phyloP scores from a whole-genome alignment of 2,329 filamentous ascomycete species.

The Aspergillus amoenus region DNA sequence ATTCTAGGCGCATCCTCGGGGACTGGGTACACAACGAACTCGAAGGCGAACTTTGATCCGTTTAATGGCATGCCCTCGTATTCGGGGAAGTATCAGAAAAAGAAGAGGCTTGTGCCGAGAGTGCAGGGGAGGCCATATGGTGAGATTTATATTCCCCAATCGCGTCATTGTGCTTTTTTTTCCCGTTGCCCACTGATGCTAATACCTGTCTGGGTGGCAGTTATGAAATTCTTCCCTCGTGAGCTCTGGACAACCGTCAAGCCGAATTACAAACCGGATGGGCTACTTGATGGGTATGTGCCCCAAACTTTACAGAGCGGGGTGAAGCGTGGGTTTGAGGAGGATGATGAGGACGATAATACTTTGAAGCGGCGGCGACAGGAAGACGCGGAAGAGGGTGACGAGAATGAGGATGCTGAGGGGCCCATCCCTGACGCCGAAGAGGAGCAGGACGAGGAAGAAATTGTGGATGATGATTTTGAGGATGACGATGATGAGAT shows the following conservation, averaged over 20 bases:
- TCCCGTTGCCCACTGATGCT: neutral
- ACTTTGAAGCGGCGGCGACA: constrained; percentile 34
- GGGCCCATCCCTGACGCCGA: constrained; percentile 42
- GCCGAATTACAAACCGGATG: constrained; percentile 41
- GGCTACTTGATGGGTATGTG: constrained; percentile 30
- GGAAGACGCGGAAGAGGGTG: constrained; percentile 32
- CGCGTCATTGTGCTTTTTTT: neutral
- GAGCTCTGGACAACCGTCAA: constrained; percentile 59
- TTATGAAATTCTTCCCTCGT: constrained; percentile 58
- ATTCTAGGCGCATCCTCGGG: constrained; percentile 45
- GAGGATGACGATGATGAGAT: constrained; percentile 60
- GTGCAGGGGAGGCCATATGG: constrained; percentile 56
- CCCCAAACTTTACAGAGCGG: constrained; percentile 18
- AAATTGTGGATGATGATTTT: constrained; percentile 59
- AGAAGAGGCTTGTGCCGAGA: constrained; percentile 55
- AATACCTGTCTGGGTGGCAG: constrained; percentile 31
- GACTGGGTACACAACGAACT: constrained; percentile 42
- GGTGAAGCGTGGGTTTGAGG: constrained; percentile 43
- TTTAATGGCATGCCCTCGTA: constrained; percentile 64
- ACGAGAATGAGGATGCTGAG: constrained; percentile 43
- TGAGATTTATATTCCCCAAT: constrained; percentile 34
- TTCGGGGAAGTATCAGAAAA: constrained; percentile 57
- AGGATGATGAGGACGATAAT: constrained; percentile 44
- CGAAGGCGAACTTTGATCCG: constrained; percentile 56
- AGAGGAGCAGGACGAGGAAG: constrained; percentile 47